Base-by-base conservation (phyloP, 2,329 filamentous ascomycete species). In the Botrytis cinerea region DNA sequence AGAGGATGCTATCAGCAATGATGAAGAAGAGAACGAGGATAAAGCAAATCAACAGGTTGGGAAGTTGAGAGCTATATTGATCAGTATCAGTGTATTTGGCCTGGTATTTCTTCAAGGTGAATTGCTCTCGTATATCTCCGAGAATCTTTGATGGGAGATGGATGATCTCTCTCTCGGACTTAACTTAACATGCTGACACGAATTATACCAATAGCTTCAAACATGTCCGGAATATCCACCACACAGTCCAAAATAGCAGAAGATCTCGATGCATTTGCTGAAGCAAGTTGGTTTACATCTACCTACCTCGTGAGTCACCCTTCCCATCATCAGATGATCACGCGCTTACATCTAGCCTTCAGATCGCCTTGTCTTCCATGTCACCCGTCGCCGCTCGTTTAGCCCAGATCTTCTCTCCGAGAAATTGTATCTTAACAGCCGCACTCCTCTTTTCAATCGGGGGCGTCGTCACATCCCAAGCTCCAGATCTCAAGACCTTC, bases 201-300 rank as follows among this genome's bases (percentile, higher is more conserved):
- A 43, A 72, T n/a, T 38, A 25, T 63, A 48, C 64, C 22, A 18
- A 71, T 72, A 81, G 80, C 80, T 45, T 77, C 88, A 75, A 96
- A 96, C 79, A 93, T 95, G 83, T 93, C 91, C 20, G 90, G 93
- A 77, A 90, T 97, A 80, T 93, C 92, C 9, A 95, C 94, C 73
- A 92, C 92, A 2, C 93, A 96, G 82, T 93, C 91, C 12, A 86
- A 86, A 68, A 93, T 97, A 76, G 93, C 93, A 2, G 87, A 87
- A 12, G 93, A 95, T 76, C 85, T 97, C 2, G 86, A 93, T 81
- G 89, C 92, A 1, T 94, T 93, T 78, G 89, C 90, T 73, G 84
- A 89, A 72, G 90, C 90, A 51, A 92, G 89, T 81, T 97, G 93
- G 93, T 94, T 96, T 80, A 94, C 92, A 12, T 93, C 92, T 46